phyloP scores from a whole-genome alignment of 1,139 yeast genomes.

The Keqinozyma sinolaborantium region DNA sequence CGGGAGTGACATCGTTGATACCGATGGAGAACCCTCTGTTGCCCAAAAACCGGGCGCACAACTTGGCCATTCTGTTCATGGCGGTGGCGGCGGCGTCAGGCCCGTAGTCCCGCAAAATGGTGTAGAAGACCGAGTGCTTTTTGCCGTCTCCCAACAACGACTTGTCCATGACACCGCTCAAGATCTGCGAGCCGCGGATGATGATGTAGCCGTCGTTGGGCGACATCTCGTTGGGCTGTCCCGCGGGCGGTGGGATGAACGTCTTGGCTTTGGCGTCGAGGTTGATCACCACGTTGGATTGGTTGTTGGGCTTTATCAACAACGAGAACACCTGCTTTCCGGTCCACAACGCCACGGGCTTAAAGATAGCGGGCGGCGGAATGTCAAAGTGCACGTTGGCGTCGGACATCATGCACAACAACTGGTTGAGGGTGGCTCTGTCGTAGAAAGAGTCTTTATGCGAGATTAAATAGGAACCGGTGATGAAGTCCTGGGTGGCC shows the following conservation, averaged over 20 bases:
- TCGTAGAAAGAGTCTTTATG: constrained; percentile 92
- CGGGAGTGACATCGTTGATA: constrained; percentile 96
- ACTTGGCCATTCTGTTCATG: constrained; percentile 97
- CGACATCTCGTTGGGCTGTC: constrained; percentile 87
- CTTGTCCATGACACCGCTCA: constrained; percentile 97
- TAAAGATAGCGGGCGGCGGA: constrained; percentile 92
- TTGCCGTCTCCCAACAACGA: constrained; percentile 97
- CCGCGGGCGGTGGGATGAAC: constrained; percentile 63
- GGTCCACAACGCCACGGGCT: constrained; percentile 91
- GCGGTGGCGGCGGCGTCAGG: constrained; percentile 93
- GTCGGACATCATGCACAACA: constrained; percentile 95
- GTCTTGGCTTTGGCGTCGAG: constrained; percentile 94
- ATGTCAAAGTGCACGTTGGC: constrained; percentile 83
- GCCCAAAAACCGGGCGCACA: constrained; percentile 93
- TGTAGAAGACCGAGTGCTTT: constrained; percentile 93
- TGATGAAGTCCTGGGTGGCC: constrained; percentile 98
- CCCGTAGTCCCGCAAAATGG: constrained; percentile 92
- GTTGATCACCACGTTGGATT: constrained; percentile 79
- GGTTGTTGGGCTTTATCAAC: constrained; percentile 75
- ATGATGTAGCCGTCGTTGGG: constrained; percentile 94
- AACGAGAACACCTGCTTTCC: constrained; percentile 94
- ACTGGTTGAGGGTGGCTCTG: constrained; percentile 77
- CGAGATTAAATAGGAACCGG: constrained; percentile 90
- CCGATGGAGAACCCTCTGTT: constrained; percentile 97
- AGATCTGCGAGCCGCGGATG: constrained; percentile 82